Percentiles rank a stretch among this genome's conserved stretches.
phyloP scores from a whole-genome alignment of 179 eudicot species.

The Pouteria campechiana region DNA sequence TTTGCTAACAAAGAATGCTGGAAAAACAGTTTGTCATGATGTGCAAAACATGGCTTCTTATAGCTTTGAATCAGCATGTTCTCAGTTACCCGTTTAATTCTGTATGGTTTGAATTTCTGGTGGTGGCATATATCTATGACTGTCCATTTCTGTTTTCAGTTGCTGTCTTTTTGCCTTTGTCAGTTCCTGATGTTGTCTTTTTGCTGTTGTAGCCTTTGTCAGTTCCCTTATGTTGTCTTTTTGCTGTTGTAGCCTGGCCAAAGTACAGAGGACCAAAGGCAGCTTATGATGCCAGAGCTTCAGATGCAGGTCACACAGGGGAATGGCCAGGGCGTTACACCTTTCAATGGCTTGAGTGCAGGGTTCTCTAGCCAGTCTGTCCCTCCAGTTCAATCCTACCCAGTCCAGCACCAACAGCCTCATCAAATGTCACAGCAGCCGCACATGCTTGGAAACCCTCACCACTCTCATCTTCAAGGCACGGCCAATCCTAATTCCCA shows the following conservation, averaged over 20 bases:
- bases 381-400: conserved; percentile 37
- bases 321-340: conserved; percentile 36
- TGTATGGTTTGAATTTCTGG: too few relatives aligned
- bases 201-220: background rate
- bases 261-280: conserved; percentile 64
- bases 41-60: too few relatives aligned
- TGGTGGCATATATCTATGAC: too few relatives aligned
- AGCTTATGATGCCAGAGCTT: conserved; percentile 47
- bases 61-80: too few relatives aligned
- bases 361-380: conserved; percentile 42
- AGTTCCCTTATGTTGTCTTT: background rate
- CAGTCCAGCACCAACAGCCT: conserved; percentile 54
- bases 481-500: conserved; percentile 30
- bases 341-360: conserved; percentile 40
- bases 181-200: too few relatives aligned
- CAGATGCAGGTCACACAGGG: conserved; percentile 55
- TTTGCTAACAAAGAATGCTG: too few relatives aligned
- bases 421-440: conserved; percentile 53
- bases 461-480: conserved; percentile 54
- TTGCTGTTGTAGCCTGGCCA: conserved; percentile 41
- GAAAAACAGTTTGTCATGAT: too few relatives aligned
- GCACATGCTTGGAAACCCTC: conserved; percentile 40
- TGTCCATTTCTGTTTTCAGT: too few relatives aligned
- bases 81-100: too few relatives aligned
- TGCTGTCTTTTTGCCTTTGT: too few relatives aligned